Conservation (phyloP, 202 grass and related monocot species). For the Miscanthus sacchariflorus region DNA sequence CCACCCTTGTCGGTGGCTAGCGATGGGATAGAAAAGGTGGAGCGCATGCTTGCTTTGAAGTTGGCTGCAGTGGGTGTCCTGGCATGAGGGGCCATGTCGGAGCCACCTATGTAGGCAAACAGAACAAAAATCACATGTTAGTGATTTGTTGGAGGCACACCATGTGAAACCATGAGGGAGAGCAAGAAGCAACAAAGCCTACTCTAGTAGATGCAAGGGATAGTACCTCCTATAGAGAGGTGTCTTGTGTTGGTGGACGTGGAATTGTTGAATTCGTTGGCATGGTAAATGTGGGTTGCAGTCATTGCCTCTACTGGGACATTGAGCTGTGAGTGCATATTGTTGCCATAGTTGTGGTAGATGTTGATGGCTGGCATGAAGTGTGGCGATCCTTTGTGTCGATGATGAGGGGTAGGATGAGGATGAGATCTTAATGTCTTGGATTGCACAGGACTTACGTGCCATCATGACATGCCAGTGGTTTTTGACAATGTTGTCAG, state of each 20-base stretch:
- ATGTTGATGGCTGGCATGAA: neutral
- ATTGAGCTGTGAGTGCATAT: neutral
- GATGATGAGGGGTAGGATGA: neutral
- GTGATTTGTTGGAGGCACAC: neutral
- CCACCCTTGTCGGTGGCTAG: neutral
- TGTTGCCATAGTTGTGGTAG: neutral
- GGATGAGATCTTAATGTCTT: neutral
- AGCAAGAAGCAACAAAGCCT: neutral
- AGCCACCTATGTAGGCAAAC: neutral
- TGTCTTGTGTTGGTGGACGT: neutral
- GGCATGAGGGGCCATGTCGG: neutral
- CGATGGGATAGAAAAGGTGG: neutral
- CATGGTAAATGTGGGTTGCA: neutral
- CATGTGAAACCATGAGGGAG: neutral
- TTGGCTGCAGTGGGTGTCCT: neutral
- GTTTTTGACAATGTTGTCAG: constrained; percentile 94
- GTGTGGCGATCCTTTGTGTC: neutral
- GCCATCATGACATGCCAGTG: constrained; percentile 85
- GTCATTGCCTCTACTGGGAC: neutral
- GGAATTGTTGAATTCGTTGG: neutral
- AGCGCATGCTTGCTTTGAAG: neutral
- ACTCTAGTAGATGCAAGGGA: neutral
- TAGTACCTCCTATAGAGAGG: neutral
- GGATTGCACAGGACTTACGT: neutral
- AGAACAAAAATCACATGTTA: neutral